A percentile compares a stretch with the other conserved stretches of the same genome.
Evolutionary conservation across 1,284 basidiomycete species (phyloP).

Genomic region (Flammula alnicola): DNA sequence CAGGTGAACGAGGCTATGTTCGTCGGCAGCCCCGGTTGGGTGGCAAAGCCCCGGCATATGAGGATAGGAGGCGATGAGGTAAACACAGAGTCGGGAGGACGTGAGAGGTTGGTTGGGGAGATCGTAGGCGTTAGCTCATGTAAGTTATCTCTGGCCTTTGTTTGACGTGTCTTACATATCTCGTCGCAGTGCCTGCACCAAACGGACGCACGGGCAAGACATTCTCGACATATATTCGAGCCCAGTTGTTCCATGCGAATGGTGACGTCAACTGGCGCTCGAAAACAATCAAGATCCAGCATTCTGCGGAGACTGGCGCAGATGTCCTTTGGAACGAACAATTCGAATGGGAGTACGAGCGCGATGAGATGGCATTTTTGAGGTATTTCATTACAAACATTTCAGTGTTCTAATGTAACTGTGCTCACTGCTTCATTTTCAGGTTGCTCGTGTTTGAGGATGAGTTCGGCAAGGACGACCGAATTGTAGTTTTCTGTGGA

Average conservation of each 20-base stretch:
- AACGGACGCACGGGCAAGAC: slow-evolving; percentile 38
- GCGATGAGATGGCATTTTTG: slow-evolving; percentile 54
- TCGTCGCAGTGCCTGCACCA: slow-evolving; percentile 44
- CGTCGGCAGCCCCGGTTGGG: slow-evolving; percentile 60
- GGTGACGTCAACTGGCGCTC: slow-evolving; percentile 46
- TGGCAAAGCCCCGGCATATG: slow-evolving; percentile 49
- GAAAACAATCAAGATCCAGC: slow-evolving; percentile 38
- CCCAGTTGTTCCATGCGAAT: slow-evolving; percentile 44
- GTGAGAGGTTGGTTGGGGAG: slow-evolving; percentile 34
- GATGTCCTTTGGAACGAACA: slow-evolving; percentile 51
- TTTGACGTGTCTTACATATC: neutral
- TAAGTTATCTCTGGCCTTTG: slow-evolving; percentile 30
- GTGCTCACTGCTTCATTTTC: neutral
- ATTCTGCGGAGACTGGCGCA: slow-evolving; percentile 36
- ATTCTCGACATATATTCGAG: slow-evolving; percentile 45
- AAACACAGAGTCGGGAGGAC: slow-evolving; percentile 1
- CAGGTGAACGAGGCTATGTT: slow-evolving; percentile 71
- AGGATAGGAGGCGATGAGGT: slow-evolving; percentile 15
- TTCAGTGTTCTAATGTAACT: neutral
- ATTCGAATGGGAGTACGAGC: slow-evolving; percentile 54
- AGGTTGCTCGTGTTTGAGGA: slow-evolving; percentile 45
- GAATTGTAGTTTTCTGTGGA: slow-evolving; percentile 54
- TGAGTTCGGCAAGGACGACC: slow-evolving; percentile 47
- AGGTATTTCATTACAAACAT: slow-evolving; percentile 35
- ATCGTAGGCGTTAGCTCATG: slow-evolving; percentile 54